phyloP scores from a whole-genome alignment of 129 eudicot species.

The Flaveria brownii region DNA sequence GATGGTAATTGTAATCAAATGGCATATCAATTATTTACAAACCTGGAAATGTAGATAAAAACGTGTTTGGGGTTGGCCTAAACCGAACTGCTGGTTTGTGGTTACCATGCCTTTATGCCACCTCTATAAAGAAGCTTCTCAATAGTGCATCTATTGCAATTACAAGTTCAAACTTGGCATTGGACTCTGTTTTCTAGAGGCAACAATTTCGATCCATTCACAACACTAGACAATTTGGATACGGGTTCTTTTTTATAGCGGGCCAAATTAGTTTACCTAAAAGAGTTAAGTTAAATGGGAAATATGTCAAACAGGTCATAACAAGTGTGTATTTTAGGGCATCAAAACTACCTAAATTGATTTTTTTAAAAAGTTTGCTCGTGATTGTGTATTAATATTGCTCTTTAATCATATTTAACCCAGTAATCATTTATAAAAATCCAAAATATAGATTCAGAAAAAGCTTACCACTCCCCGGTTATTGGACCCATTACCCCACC shows the following conservation, averaged over 20 bases:
- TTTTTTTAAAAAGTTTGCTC: neutral
- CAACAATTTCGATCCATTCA: no score
- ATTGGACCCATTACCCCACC: neutral
- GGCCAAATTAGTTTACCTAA: no score
- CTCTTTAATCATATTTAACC: neutral
- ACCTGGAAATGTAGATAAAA: neutral
- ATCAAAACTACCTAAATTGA: no score
- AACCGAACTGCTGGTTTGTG: neutral
- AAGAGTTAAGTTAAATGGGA: no score
- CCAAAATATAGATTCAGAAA: no score
- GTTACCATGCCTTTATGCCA: neutral
- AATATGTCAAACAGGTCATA: no score
- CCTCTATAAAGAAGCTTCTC: slow-evolving; percentile 5
- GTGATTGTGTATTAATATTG: neutral
- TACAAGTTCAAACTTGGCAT: slow-evolving; percentile 4
- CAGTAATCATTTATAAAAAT: neutral
- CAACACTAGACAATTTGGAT: no score
- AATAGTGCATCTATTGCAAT: neutral
- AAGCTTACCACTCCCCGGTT: no score
- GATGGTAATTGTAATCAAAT: neutral
- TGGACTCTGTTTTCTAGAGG: neutral
- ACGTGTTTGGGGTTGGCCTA: neutral
- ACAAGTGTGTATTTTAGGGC: no score
- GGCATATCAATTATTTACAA: neutral
- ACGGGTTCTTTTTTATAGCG: no score